These are phyloP conservation scores for Fusarium napiforme DNA, from an alignment of 2,329 filamentous ascomycete species.

Conservation along the genomic window DNA sequence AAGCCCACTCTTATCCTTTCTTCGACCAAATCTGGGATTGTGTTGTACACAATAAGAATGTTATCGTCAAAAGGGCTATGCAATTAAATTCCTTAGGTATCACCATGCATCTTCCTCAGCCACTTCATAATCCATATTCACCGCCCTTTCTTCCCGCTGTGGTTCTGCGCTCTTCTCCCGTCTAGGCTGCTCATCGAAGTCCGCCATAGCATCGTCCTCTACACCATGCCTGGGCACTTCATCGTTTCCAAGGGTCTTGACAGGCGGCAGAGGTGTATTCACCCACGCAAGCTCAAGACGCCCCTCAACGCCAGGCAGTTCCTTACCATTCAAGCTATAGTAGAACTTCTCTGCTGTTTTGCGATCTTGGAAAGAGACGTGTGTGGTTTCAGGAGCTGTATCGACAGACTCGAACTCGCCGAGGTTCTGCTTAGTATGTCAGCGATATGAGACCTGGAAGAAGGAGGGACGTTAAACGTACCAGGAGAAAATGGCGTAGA, in stretches of 20 bases:
- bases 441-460: background rate
- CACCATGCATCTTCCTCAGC: constrained; percentile 63
- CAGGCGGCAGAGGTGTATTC: constrained; percentile 44
- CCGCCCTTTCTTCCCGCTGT: constrained; percentile 47
- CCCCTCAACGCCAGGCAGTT: constrained; percentile 70
- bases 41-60: background rate
- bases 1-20: background rate
- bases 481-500: constrained; percentile 76
- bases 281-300: constrained; percentile 75
- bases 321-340: constrained; percentile 65
- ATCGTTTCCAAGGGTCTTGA: constrained; percentile 28
- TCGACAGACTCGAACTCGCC: constrained; percentile 71
- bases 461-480: constrained; percentile 53
- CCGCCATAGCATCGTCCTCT: constrained; percentile 44
- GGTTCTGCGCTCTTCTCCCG: constrained; percentile 24
- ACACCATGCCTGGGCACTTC: background rate
- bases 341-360: constrained; percentile 78
- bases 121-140: constrained; percentile 65
- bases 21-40: background rate
- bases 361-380: constrained; percentile 73
- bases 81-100: constrained; percentile 7
- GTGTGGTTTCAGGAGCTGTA: constrained; percentile 57
- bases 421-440: constrained; percentile 58
- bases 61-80: background rate
- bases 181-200: constrained; percentile 33